Evolutionary conservation across 176 grass and related monocot genomes (phyloP), one percentile per base, ranked within the genome.

Genomic region (Phyllostachys edulis): DNA sequence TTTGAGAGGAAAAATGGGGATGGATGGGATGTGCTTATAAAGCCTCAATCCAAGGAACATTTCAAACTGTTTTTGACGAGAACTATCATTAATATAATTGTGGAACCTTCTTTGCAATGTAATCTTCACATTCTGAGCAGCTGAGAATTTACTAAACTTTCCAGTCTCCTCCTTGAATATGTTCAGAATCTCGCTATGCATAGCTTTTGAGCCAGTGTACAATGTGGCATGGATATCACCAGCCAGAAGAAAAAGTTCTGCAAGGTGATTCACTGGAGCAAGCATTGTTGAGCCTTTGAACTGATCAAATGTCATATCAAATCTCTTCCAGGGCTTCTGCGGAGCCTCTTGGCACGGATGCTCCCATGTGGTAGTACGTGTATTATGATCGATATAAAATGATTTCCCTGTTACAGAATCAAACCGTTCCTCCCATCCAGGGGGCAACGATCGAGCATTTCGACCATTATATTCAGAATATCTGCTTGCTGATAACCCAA

Each of bases 201-300:
- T 99, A 82, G 96, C 96, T 90, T 99, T 99, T 79, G 96, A 99
- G 62, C 96, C 96, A 84, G 96, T 99, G 78, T 99, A 99, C 40
- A 99, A 72, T n/a, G 96, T 99, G 60, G 96, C 96, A 93, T 99
- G 96, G 74, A 99, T 94, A 91, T 99, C 96, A 46, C 96, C 96
- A 36, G 96, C 96, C 84, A 96, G 75, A 63, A 99, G 87, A 84
- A 99, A 99, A 76, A 99, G 86, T 80, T 99, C 96, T 54, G 96
- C 89, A 80, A 99, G 88, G 45, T 94, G 88, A 84, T 99, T 99
- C 55, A 99, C 74, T 60, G 96, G 96, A 82, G 75, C 56, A 85
- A 96, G 92, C 85, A 87, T 85, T 85, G 96, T 96, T 79, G 96
- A 94, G 88, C 80, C 77, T 85, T 99, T 99, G 81, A 99, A 99